These are phyloP conservation scores for Lindgomyces ingoldianus DNA, from an alignment of 495 filamentous ascomycete species.

Conservation along the genomic window DNA sequence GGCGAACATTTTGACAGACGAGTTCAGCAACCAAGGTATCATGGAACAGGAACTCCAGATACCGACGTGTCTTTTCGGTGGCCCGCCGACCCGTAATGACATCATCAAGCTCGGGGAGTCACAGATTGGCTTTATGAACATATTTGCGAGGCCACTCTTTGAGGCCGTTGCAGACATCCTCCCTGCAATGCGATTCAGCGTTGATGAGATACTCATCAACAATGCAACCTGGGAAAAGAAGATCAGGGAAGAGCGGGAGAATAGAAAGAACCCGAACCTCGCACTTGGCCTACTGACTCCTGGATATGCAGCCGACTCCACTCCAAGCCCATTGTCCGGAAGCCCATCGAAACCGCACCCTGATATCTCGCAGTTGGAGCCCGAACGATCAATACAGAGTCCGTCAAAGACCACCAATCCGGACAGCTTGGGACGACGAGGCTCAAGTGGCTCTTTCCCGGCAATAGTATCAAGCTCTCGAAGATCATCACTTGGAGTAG, in stretches of 20 bases:
- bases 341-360: not conserved
- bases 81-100: conserved; percentile 79
- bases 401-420: not conserved
- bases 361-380: conserved; percentile 1
- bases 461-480: conserved; percentile 15
- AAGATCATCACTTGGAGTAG: conserved; percentile 24
- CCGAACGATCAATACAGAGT: not conserved
- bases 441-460: conserved; percentile 20
- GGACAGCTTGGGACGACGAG: conserved; percentile 12
- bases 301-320: conserved; percentile 16
- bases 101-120: conserved; percentile 77
- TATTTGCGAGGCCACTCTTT: conserved; percentile 91
- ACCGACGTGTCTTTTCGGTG: conserved; percentile 77
- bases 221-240: conserved; percentile 68
- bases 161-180: conserved; percentile 80
- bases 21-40: conserved; percentile 86
- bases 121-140: conserved; percentile 93
- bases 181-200: conserved; percentile 77
- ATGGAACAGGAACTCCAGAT: conserved; percentile 91
- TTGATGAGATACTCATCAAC: conserved; percentile 76
- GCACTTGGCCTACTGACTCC: conserved; percentile 16
- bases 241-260: conserved; percentile 55
- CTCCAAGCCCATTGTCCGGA: conserved; percentile 33
- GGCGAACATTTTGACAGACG: conserved; percentile 88
- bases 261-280: conserved; percentile 16